Conservation (phyloP, 495 filamentous ascomycete species). For the Podospora appendiculata region DNA sequence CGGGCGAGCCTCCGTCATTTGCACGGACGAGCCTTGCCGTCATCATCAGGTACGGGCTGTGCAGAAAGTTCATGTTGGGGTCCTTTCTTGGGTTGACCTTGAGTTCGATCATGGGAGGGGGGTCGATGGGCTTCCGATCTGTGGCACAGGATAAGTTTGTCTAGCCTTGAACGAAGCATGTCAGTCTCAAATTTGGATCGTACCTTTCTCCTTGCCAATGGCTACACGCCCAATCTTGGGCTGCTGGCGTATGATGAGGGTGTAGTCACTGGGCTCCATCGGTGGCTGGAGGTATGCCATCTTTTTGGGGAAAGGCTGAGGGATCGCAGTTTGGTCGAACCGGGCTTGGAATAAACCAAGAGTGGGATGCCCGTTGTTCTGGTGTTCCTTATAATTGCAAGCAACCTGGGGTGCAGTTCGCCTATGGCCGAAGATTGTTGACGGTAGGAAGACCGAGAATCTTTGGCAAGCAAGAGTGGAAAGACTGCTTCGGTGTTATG, state of each 20-base stretch:
- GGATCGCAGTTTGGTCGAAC: no score
- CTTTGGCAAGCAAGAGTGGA: no score
- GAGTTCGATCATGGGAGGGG: conserved; percentile 86
- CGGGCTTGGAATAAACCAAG: no score
- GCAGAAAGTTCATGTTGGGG: conserved; percentile 68
- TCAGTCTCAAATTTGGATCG: background rate
- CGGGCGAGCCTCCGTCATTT: conserved; percentile 49
- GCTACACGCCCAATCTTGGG: conserved; percentile 60
- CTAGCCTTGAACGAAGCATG: background rate
- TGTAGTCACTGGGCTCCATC: conserved; percentile 9
- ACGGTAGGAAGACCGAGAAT: no score
- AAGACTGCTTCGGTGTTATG: no score
- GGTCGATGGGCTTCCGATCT: conserved; percentile 94
- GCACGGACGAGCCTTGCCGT: conserved; percentile 55
- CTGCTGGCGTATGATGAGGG: conserved; percentile 59
- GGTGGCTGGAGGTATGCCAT: background rate
- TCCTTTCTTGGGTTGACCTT: conserved; percentile 59
- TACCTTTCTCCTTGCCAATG: conserved; percentile 62
- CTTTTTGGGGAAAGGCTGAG: no score
- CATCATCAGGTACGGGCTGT: conserved; percentile 53
- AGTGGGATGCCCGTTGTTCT: no score
- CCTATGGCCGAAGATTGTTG: no score
- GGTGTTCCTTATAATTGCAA: no score
- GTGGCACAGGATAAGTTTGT: conserved; percentile 13
- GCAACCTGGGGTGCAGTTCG: no score